Base-by-base conservation (phyloP, 257 asterid species). In the Solanum dulcamara region DNA sequence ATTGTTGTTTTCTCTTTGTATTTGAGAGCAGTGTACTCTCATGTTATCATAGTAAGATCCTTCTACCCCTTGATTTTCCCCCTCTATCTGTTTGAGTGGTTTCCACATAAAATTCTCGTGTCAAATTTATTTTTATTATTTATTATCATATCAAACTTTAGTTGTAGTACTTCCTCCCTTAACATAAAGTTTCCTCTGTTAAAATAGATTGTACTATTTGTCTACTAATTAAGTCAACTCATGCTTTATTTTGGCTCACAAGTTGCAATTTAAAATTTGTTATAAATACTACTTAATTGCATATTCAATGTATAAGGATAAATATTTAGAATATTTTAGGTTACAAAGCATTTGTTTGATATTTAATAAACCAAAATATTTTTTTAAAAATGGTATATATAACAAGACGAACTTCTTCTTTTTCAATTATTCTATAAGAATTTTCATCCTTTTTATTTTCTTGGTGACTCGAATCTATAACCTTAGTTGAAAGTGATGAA, bases 211-310 rank as follows among this genome's bases (percentile, higher is more conserved):
- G 53, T 42, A 66, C 62, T 66, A 68, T 46, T 59, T 75, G 81
- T 75, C 59, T 75, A 26, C 24, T 44, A n/a, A n/a, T n/a, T 24
- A 77, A 71, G 88, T 88, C 88, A 87, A 87, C 86, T 38, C 82
- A 74, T 32, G 66, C 51, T 12, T 4, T 81, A 46, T 18, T 18
- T 26, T 57, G 48, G 42, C 67, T 33, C 24, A 28, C 18, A 9
- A 70, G 6, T 17, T 17, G 26, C 68, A 83, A 28, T 53, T 4
- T 68, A 32, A 72, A 2, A 11, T 40, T 37, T 7, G 35, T 14
- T 72, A 12, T n/a, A 72, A 40, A 13, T 24, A 13, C 33, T n/a
- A 72, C 22, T 12, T 40, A 72, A 72, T 40, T 7, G 33, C 11
- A 72, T 72, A 72, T n/a, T 15, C 35, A 38, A 38, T 72, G 33